Percentiles rank a stretch among this genome's conserved stretches.
These are phyloP conservation scores for Dicorynia guianensis DNA, from an alignment of 306 rosid species.

Conservation along the genomic window DNA sequence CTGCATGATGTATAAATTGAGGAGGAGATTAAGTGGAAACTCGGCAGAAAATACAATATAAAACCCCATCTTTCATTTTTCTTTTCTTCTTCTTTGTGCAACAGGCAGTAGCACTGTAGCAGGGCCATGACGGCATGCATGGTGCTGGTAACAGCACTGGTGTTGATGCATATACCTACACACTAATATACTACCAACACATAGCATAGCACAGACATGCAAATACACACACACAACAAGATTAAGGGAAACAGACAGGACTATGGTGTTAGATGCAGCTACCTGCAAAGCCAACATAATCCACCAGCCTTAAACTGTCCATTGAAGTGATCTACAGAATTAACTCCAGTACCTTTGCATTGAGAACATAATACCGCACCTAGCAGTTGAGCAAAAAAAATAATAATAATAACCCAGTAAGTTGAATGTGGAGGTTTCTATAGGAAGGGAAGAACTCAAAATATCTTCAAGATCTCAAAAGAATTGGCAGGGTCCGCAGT, in stretches of 20 bases:
- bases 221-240: not conserved
- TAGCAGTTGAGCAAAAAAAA: constrained; percentile 41
- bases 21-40: too few relatives aligned
- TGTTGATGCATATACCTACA: constrained; percentile 15
- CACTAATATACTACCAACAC: not conserved
- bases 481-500: constrained; percentile 1
- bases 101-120: too few relatives aligned
- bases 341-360: constrained; percentile 88
- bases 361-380: constrained; percentile 77
- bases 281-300: constrained; percentile 99
- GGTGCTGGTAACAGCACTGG: not conserved
- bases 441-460: not conserved
- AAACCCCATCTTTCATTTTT: too few relatives aligned
- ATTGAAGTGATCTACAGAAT: constrained; percentile 88
- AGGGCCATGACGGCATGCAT: too few relatives aligned
- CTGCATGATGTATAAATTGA: too few relatives aligned
- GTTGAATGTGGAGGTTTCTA: constrained; percentile 18
- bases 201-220: constrained; percentile 23
- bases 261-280: constrained; percentile 27
- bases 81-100: too few relatives aligned
- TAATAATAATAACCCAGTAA: constrained; percentile 24
- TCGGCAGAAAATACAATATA: too few relatives aligned
- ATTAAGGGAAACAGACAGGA: constrained; percentile 3
- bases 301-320: constrained; percentile 94
- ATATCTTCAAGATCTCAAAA: constrained; percentile 14